These are phyloP conservation scores for Verticillium alfalfae DNA, from an alignment of 2,329 filamentous ascomycete genomes.

Conservation along the genomic window DNA sequence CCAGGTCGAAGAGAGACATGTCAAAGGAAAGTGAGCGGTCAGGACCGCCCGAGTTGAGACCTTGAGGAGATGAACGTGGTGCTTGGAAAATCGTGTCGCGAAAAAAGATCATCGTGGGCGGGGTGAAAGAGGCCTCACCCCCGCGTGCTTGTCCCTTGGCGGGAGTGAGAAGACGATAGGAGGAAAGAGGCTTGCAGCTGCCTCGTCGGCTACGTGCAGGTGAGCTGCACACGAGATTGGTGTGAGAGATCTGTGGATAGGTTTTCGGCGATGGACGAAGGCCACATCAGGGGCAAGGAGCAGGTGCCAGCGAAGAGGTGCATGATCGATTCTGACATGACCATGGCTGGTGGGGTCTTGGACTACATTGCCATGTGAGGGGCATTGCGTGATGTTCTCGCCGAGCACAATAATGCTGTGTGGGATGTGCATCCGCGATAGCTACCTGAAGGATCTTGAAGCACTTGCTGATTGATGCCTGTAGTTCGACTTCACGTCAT, in stretches of 20 bases:
- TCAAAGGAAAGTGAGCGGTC: too few relatives aligned
- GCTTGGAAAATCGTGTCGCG: background rate
- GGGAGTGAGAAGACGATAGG: background rate
- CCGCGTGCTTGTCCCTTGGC: background rate
- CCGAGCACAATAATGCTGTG: too few relatives aligned
- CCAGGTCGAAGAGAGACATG: conserved; percentile 28
- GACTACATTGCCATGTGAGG: too few relatives aligned
- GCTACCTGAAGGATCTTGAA: too few relatives aligned
- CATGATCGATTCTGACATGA: background rate
- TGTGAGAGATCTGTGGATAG: background rate
- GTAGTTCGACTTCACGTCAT: too few relatives aligned
- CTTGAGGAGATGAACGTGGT: background rate
- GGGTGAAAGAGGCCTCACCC: background rate
- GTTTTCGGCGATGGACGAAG: background rate
- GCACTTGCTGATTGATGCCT: too few relatives aligned
- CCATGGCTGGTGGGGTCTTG: too few relatives aligned
- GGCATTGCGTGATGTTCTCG: too few relatives aligned
- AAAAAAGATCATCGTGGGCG: background rate
- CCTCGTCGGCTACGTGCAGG: background rate
- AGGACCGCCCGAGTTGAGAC: too few relatives aligned
- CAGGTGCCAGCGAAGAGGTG: background rate
- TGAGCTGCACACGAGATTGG: conserved; percentile 2
- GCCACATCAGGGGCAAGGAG: background rate
- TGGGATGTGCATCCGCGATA: too few relatives aligned
- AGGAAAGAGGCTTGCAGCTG: background rate